phyloP scores from a whole-genome alignment of 208 protist species.

The Naegleria gruberi region DNA sequence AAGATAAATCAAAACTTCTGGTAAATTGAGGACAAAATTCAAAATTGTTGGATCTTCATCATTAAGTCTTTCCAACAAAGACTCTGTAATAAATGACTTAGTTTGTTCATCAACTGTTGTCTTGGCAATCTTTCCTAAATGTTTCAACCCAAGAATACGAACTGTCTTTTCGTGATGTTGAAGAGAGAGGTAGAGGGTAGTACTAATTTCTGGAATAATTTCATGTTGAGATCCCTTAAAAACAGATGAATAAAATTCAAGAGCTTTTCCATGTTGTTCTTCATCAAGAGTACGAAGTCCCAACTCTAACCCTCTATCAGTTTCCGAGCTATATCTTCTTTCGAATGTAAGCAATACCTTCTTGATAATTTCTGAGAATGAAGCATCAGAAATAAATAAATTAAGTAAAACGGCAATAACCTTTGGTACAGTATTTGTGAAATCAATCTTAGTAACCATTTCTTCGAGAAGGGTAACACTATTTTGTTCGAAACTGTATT shows the following conservation, averaged over 20 bases:
- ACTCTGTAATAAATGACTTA: not conserved
- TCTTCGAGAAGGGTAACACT: not conserved
- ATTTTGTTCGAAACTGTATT: not conserved
- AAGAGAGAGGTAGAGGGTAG: constrained; percentile 26
- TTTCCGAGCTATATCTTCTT: not conserved
- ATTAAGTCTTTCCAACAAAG: not conserved
- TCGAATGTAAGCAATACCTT: not conserved
- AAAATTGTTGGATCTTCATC: not conserved
- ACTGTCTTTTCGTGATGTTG: constrained; percentile 24
- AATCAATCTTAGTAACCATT: not conserved
- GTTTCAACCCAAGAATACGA: constrained; percentile 26
- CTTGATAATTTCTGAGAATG: not conserved
- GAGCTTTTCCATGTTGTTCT: not conserved
- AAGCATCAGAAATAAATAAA: not conserved
- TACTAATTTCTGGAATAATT: constrained; percentile 21
- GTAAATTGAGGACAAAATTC: not conserved
- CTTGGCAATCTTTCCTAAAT: constrained; percentile 10
- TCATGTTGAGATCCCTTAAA: constrained; percentile 30
- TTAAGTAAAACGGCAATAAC: not conserved
- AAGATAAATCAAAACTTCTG: not conserved
- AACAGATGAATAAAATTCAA: constrained; percentile 19
- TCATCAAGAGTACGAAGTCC: not conserved
- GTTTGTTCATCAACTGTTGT: not conserved
- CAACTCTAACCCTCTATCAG: not conserved
- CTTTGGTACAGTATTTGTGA: not conserved